Base-by-base conservation (phyloP, 2,329 filamentous ascomycete species). In the Diaporthe sp. region DNA sequence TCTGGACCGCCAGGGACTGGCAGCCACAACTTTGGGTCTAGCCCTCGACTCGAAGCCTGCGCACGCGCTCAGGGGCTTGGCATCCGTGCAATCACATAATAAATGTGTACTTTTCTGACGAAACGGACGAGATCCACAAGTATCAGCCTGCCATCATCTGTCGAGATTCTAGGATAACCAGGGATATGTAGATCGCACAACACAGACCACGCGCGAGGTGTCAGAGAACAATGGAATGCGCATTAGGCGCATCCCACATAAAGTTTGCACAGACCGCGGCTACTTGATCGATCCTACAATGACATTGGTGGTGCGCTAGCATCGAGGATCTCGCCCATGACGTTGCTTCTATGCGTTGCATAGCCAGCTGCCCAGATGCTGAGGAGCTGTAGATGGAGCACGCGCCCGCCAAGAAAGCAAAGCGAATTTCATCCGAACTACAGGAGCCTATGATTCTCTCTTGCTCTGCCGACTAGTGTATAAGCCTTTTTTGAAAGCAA, bases 231-330 rank as follows among this genome's bases (percentile, higher is more conserved):
- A 13, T 15, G 25, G 44, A n/a, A 37, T 31, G 28, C 44, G 61
- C 61, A 67, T 51, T 12, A 67, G 25, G 44, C 44, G 12, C 44
- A 67, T 34, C 42, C 44, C 28, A n/a, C 28, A 51, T 51, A n/a
- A 31, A 68, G 44, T 68, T 68, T 51, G 44, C 62, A 68, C 62
- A 37, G 44, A 68, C 62, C 62, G 28, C 31, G 46, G 62, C 44
- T 53, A n/a, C 17, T 31, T 39, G 62, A 68, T 51, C 31, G 44
- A 51, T 53, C 31, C 62, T 53, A 51, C 44, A 25, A n/a, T 53
- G 46, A 53, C 62, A 68, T 25, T 53, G 31, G 46, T 49, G 62
- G 44, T 17, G 22, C 19, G 28, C 19, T 51, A 5, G 28, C 44
- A 67, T 51, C 19, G 28, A 25, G 19, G 17, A 37, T 51, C 28